phyloP scores from a whole-genome alignment of 805 yeast genomes.

The Monosporozyma servazzii region DNA sequence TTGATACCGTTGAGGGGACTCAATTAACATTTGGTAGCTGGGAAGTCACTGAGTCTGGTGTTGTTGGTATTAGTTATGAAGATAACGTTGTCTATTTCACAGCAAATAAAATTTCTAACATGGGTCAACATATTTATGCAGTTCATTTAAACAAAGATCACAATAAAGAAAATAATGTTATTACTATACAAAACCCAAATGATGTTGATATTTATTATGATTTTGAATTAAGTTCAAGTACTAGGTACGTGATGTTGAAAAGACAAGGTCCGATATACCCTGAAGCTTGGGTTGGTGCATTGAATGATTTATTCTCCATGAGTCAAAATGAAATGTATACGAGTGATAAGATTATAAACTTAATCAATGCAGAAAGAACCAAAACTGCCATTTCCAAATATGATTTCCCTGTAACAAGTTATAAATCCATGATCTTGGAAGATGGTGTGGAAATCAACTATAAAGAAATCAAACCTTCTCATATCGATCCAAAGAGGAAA shows the following conservation, averaged over 20 bases:
- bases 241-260: slow-evolving; percentile 34
- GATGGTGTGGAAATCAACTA: slow-evolving; percentile 38
- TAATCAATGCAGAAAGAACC: slow-evolving; percentile 12
- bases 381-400: slow-evolving; percentile 24
- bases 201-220: slow-evolving; percentile 30
- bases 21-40: slow-evolving; percentile 40
- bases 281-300: slow-evolving; percentile 19
- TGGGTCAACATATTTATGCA: slow-evolving; percentile 52
- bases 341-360: slow-evolving; percentile 5
- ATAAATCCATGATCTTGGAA: slow-evolving; percentile 33
- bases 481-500: slow-evolving; percentile 37
- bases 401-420: slow-evolving; percentile 38
- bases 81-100: slow-evolving; percentile 43
- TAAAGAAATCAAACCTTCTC: slow-evolving; percentile 54
- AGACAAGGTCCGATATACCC: slow-evolving; percentile 22
- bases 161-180: slow-evolving; percentile 7
- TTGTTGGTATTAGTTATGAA: slow-evolving; percentile 39
- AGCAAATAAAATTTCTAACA: slow-evolving; percentile 37
- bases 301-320: slow-evolving; percentile 10
- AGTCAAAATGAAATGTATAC: slow-evolving; percentile 16
- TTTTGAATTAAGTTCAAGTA: slow-evolving; percentile 47
- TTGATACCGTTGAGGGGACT: slow-evolving; percentile 33
- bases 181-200: slow-evolving; percentile 16
- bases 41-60: slow-evolving; percentile 43
- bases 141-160: slow-evolving; percentile 30